These are phyloP conservation scores for Reticulascus tulasneorum DNA, from an alignment of 2,329 filamentous ascomycete genomes.

Conservation along the genomic window DNA sequence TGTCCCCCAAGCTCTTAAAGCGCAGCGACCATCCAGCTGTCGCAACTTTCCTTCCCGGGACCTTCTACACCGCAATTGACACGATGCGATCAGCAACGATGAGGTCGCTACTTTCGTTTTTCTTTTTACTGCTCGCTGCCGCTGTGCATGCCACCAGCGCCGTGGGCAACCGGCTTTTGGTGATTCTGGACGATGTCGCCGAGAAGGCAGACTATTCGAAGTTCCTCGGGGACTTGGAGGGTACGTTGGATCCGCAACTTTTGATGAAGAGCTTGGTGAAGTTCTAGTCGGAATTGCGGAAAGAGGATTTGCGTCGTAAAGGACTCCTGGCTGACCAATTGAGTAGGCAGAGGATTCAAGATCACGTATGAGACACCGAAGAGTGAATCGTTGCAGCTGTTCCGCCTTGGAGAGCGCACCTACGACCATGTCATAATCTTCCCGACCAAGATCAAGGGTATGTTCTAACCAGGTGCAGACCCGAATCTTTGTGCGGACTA, in stretches of 20 bases:
- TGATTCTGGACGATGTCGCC: slow-evolving; percentile 76
- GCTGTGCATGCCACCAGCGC: slow-evolving; percentile 74
- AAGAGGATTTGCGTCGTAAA: not conserved
- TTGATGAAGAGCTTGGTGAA: not conserved
- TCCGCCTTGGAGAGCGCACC: slow-evolving; percentile 78
- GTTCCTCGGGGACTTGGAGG: slow-evolving; percentile 69
- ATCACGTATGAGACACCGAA: slow-evolving; percentile 81
- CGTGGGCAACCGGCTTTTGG: slow-evolving; percentile 78
- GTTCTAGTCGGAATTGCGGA: not conserved
- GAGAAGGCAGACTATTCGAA: slow-evolving; percentile 81
- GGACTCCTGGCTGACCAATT: slow-evolving; percentile 18
- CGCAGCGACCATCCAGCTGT: slow-evolving; percentile 16
- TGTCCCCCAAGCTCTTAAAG: slow-evolving; percentile 10
- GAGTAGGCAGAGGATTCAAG: slow-evolving; percentile 73
- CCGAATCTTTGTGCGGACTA: not conserved
- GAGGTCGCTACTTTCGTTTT: slow-evolving; percentile 69
- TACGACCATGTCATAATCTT: slow-evolving; percentile 92
- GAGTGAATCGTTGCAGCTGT: slow-evolving; percentile 71
- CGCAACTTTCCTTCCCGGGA: slow-evolving; percentile 10
- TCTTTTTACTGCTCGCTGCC: slow-evolving; percentile 63
- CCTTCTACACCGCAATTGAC: slow-evolving; percentile 2
- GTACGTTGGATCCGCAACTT: slow-evolving; percentile 45
- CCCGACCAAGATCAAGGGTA: slow-evolving; percentile 86
- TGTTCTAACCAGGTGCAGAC: slow-evolving; percentile 8
- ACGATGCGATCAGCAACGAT: slow-evolving; percentile 44